A percentile compares a stretch with the other conserved stretches of the same genome.
phyloP scores from a whole-genome alignment of 139 green algal genomes.

The Ettlia oleoabundans region DNA sequence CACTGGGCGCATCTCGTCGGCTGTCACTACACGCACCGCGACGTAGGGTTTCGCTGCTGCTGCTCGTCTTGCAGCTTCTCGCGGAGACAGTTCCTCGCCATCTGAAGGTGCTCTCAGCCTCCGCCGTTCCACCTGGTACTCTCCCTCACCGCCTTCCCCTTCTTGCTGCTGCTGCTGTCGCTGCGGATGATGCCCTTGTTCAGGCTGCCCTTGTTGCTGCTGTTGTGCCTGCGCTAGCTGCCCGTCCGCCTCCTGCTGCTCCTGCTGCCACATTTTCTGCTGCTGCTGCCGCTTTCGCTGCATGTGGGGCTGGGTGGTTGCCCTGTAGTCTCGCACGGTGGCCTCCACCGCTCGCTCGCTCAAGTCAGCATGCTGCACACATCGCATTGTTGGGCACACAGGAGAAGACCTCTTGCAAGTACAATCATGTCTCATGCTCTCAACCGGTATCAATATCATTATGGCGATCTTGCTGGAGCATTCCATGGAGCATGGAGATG shows the following conservation, averaged over 20 bases:
- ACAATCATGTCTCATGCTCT: background rate
- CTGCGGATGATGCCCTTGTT: background rate
- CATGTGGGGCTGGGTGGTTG: background rate
- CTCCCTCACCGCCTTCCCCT: background rate
- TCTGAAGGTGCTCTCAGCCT: background rate
- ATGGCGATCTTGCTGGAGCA: too few species aligned
- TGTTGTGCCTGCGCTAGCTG: background rate
- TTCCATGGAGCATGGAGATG: too few species aligned
- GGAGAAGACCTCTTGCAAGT: background rate
- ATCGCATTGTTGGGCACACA: background rate
- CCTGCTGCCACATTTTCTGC: background rate
- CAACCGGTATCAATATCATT: too few species aligned
- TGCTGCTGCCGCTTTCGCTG: background rate
- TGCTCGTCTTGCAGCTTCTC: background rate
- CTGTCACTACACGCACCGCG: background rate
- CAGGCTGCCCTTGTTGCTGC: conserved; percentile 3
- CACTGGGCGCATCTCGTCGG: background rate
- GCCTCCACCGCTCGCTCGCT: conserved; percentile 33
- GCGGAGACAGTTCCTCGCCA: background rate
- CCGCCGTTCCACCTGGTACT: background rate
- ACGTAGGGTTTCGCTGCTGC: background rate
- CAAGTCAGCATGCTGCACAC: conserved; percentile 42
- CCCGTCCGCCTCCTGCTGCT: background rate
- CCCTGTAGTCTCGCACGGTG: conserved; percentile 18
- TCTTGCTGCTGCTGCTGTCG: background rate